Evolutionary conservation across 306 rosid genomes (phyloP).

Genomic region (Lagenaria siceraria): DNA sequence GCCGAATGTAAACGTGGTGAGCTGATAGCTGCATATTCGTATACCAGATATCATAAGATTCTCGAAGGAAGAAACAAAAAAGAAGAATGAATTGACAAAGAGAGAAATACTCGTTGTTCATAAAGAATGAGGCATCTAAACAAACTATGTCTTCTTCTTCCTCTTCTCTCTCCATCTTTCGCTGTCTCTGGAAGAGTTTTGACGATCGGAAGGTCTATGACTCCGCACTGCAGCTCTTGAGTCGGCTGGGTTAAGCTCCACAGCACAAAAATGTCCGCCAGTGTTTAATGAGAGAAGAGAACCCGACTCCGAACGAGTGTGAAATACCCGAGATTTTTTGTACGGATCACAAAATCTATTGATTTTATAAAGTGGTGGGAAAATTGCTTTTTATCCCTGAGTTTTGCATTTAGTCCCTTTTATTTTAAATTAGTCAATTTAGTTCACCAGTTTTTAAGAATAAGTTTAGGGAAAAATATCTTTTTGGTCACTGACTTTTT

Average conservation of each 20-base stretch:
- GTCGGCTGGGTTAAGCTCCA: not conserved
- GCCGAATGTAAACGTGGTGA: constrained; percentile 65
- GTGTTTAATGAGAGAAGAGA: not conserved
- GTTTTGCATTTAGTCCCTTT: too few relatives aligned
- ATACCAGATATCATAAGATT: not conserved
- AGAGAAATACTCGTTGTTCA: constrained; percentile 50
- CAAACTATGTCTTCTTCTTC: constrained; percentile 61
- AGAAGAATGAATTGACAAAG: not conserved
- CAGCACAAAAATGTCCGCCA: not conserved
- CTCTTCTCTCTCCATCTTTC: constrained; percentile 17
- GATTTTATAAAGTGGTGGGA: too few relatives aligned
- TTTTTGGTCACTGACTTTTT: too few relatives aligned
- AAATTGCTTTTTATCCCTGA: too few relatives aligned
- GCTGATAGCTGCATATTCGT: constrained; percentile 54
- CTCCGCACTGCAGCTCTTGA: not conserved
- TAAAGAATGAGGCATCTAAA: constrained; percentile 61
- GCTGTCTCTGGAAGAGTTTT: not conserved
- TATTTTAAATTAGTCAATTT: too few relatives aligned
- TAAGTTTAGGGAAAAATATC: too few relatives aligned
- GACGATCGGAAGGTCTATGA: not conserved
- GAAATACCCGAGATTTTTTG: too few relatives aligned
- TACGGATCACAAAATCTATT: too few relatives aligned
- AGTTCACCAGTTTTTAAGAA: too few relatives aligned
- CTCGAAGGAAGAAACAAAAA: not conserved
- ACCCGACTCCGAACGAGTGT: not conserved